phyloP scores from a whole-genome alignment of 805 yeast genomes.

The Jamesozyma rosinii region DNA sequence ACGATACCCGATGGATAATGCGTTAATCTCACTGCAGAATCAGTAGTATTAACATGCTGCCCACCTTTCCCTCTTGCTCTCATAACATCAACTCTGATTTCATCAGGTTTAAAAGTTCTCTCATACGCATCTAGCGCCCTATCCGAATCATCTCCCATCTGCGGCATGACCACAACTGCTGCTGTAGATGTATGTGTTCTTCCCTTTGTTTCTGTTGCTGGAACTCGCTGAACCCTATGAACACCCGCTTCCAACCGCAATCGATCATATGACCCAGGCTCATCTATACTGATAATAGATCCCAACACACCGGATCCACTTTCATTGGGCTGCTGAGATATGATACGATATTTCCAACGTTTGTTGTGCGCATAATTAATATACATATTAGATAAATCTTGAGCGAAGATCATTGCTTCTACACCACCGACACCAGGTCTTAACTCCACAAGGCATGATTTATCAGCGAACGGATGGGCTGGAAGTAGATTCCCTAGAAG shows the following conservation, averaged over 20 bases:
- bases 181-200: conserved; percentile 93
- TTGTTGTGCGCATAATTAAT: conserved; percentile 53
- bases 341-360: conserved; percentile 57
- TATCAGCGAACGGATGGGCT: conserved; percentile 63
- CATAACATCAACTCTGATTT: conserved; percentile 92
- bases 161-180: conserved; percentile 88
- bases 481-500: conserved; percentile 63
- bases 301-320: conserved; percentile 63
- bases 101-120: conserved; percentile 72
- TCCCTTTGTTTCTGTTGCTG: conserved; percentile 89
- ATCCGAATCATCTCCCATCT: conserved; percentile 51
- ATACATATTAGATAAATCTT: conserved; percentile 76
- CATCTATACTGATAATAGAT: conserved; percentile 66
- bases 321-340: conserved; percentile 48
- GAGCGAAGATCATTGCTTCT: conserved; percentile 83
- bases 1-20: conserved; percentile 87
- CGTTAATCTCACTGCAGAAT: conserved; percentile 87
- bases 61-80: conserved; percentile 97
- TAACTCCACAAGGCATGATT: conserved; percentile 70
- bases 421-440: conserved; percentile 96
- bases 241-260: conserved; percentile 88
- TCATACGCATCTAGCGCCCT: conserved; percentile 44
- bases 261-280: conserved; percentile 65
- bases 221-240: conserved; percentile 90
- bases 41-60: conserved; percentile 95